These are phyloP conservation scores for Trifolium repens DNA, from an alignment of 306 rosid species.

Conservation along the genomic window DNA sequence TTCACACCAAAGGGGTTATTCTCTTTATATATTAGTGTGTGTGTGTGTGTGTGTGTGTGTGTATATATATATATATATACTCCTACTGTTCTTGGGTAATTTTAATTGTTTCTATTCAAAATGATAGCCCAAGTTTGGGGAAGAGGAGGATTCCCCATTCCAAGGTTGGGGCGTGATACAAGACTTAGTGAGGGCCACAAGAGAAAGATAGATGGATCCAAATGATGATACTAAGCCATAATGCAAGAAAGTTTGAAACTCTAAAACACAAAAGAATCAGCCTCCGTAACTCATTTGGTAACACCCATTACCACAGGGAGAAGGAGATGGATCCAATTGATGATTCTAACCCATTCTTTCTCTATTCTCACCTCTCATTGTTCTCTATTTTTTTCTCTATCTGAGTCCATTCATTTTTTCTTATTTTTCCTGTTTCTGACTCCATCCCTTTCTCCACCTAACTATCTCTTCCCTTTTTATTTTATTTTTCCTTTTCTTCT, in stretches of 20 bases:
- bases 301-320: background rate
- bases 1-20: too few relatives aligned
- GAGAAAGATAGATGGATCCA: background rate
- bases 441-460: background rate
- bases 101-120: conserved; percentile 4
- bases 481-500: background rate
- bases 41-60: too few relatives aligned
- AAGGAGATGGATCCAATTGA: too few relatives aligned
- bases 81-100: background rate
- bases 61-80: background rate
- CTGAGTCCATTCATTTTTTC: background rate
- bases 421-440: background rate
- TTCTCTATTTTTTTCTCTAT: background rate
- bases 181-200: background rate
- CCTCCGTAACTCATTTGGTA: background rate
- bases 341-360: too few relatives aligned
- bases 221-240: background rate
- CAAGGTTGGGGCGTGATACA: conserved; percentile 12
- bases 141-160: background rate
- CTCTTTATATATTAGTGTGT: too few relatives aligned
- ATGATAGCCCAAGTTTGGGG: background rate
- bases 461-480: background rate
- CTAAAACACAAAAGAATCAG: background rate
- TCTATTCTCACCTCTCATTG: background rate
- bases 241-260: background rate